A percentile compares a stretch with the other conserved stretches of the same genome.
phyloP scores from a whole-genome alignment of 768 basidiomycete species.

The Fomitopsis pulvina region DNA sequence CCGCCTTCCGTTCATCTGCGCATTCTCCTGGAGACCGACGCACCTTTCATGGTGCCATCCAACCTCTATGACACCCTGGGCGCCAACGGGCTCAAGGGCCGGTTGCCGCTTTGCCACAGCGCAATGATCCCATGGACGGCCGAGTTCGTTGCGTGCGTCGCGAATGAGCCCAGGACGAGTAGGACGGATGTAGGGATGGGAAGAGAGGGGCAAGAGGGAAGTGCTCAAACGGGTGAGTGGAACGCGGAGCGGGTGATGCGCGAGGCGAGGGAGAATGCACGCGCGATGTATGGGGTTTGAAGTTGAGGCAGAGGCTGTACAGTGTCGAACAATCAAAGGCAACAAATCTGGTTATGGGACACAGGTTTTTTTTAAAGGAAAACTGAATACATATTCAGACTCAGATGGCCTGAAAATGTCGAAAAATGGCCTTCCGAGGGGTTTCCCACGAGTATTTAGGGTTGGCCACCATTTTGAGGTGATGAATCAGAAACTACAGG shows the following conservation, averaged over 20 bases:
- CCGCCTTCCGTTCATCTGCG: slow-evolving; percentile 20
- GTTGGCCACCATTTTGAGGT: too few relatives aligned
- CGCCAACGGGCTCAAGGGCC: slow-evolving; percentile 42
- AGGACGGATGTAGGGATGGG: slow-evolving; percentile 12
- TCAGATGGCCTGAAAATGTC: too few relatives aligned
- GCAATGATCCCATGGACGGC: slow-evolving; percentile 88
- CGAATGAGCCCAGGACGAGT: slow-evolving; percentile 17
- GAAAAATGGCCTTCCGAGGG: too few relatives aligned
- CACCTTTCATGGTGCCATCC: slow-evolving; percentile 80
- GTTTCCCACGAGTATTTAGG: too few relatives aligned
- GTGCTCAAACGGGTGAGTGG: too few relatives aligned
- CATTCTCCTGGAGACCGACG: slow-evolving; percentile 75
- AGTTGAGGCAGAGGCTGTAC: too few relatives aligned
- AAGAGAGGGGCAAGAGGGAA: too few relatives aligned
- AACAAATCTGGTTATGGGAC: too few relatives aligned
- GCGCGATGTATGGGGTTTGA: slow-evolving; percentile 50
- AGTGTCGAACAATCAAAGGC: too few relatives aligned
- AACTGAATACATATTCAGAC: too few relatives aligned
- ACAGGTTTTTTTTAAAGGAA: too few relatives aligned
- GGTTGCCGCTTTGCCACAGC: slow-evolving; percentile 65
- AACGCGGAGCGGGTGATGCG: slow-evolving; percentile 50
- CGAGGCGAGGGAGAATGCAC: slow-evolving; percentile 59
- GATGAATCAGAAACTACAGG: too few relatives aligned
- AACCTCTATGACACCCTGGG: slow-evolving; percentile 59
- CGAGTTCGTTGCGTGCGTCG: slow-evolving; percentile 56